phyloP scores from a whole-genome alignment of 257 asterid species.

The Plantago ovata region DNA sequence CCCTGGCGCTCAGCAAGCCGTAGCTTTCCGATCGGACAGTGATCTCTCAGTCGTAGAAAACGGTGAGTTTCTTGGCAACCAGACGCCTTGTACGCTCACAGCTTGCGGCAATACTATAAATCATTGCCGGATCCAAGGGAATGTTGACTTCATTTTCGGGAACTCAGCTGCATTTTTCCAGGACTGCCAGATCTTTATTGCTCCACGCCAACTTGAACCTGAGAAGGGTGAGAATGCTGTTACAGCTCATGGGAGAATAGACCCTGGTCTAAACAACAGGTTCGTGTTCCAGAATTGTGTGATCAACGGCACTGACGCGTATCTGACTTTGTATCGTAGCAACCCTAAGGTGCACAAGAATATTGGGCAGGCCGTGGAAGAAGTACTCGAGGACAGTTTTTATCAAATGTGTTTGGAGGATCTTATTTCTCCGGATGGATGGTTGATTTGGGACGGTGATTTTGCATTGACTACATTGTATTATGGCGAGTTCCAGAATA shows the following conservation, averaged over 20 bases:
- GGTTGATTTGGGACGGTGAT: constrained; percentile 28
- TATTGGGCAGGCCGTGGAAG: constrained; percentile 34
- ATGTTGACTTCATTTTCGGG: constrained; percentile 34
- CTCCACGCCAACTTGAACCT: constrained; percentile 23
- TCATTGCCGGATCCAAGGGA: constrained; percentile 32
- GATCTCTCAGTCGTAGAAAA: constrained; percentile 25
- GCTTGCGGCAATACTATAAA: constrained; percentile 31
- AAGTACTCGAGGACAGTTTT: constrained; percentile 31
- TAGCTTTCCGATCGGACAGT: constrained; percentile 32
- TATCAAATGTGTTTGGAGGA: constrained; percentile 23
- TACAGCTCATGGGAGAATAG: constrained; percentile 30
- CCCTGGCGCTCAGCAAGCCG: constrained; percentile 32
- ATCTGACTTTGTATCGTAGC: constrained; percentile 21
- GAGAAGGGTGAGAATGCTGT: constrained; percentile 31
- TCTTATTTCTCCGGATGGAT: constrained; percentile 18
- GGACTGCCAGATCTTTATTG: constrained; percentile 22
- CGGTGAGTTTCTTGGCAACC: constrained; percentile 30
- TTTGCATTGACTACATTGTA: constrained; percentile 25
- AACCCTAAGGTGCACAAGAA: constrained; percentile 23
- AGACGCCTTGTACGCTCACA: constrained; percentile 31
- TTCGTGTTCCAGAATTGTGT: constrained; percentile 27
- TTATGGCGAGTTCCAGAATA: constrained; percentile 26
- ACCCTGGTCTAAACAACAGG: constrained; percentile 27
- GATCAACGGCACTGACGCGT: constrained; percentile 25
- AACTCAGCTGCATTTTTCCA: constrained; percentile 32